Evolutionary conservation across 352 stramenopile genomes (phyloP).

Genomic region (Thraustochytrium striatum): DNA sequence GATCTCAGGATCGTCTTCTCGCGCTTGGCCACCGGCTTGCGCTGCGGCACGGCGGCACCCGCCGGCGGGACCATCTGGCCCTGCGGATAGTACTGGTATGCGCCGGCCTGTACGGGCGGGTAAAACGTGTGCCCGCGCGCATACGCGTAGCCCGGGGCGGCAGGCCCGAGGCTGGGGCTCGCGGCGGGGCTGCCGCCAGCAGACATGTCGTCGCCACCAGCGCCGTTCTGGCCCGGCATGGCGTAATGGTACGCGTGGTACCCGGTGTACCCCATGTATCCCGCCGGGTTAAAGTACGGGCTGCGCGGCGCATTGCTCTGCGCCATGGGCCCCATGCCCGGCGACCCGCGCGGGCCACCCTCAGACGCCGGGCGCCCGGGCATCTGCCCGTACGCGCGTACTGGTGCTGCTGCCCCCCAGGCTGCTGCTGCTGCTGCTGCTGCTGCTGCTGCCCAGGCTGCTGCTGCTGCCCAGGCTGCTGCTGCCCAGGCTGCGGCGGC

Average conservation of each 20-base stretch:
- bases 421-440: slow-evolving; percentile 24
- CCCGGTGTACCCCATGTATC: not conserved
- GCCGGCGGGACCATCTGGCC: not conserved
- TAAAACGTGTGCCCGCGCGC: not conserved
- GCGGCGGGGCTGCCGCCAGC: not conserved
- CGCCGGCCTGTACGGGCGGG: not conserved
- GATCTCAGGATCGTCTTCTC: slow-evolving; percentile 45
- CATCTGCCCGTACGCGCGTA: slow-evolving; percentile 15
- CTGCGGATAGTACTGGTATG: not conserved
- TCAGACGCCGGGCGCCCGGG: slow-evolving; percentile 12
- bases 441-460: not conserved
- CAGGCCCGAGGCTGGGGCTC: slow-evolving; percentile 23
- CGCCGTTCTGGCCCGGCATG: slow-evolving; percentile 5
- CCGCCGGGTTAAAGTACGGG: not conserved
- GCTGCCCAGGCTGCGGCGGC: too few species aligned
- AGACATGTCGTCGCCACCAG: not conserved
- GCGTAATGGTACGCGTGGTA: slow-evolving; percentile 26
- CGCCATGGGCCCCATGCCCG: slow-evolving; percentile 8
- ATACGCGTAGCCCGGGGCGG: not conserved
- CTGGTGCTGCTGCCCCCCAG: not conserved
- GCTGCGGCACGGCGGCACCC: not conserved
- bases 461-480: slow-evolving; percentile 28
- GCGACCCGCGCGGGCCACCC: slow-evolving; percentile 15
- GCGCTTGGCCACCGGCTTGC: not conserved
- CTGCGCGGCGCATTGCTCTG: not conserved